phyloP scores from a whole-genome alignment of 2,329 filamentous ascomycete species.

The Aureobasidium leucospermi region DNA sequence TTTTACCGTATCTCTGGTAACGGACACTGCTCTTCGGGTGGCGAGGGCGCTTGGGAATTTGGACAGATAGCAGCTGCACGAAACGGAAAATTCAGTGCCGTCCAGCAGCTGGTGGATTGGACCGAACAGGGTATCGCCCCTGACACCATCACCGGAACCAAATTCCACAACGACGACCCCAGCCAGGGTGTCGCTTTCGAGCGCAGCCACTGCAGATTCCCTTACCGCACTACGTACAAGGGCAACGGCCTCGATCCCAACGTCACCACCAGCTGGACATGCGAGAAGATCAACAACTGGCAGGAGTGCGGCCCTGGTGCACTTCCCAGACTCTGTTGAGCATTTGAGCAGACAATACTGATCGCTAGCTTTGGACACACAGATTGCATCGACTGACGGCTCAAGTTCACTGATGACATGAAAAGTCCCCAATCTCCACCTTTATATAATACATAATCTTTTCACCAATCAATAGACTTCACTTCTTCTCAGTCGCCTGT shows the following conservation, averaged over 20 bases:
- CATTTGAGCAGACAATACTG: no score
- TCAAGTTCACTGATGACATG: no score
- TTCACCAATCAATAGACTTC: no score
- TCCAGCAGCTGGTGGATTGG: conserved; percentile 38
- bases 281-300: conserved; percentile 16
- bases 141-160: conserved; percentile 32
- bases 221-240: conserved; percentile 19
- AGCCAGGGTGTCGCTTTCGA: conserved; percentile 33
- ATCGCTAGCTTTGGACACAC: no score
- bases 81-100: conserved; percentile 36
- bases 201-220: conserved; percentile 34
- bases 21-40: conserved; percentile 44
- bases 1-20: conserved; percentile 48
- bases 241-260: conserved; percentile 21
- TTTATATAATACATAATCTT: no score
- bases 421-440: no score
- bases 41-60: conserved; percentile 38
- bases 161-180: conserved; percentile 32
- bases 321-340: conserved; percentile 12
- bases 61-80: conserved; percentile 27
- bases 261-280: conserved; percentile 24
- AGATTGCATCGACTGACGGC: no score
- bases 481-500: no score
- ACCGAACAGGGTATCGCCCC: conserved; percentile 27
- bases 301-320: conserved; percentile 13